Percentiles rank a stretch among this genome's conserved stretches.
Evolutionary conservation across 1,139 yeast species (phyloP).

Genomic region (Kazachstania sp.): DNA sequence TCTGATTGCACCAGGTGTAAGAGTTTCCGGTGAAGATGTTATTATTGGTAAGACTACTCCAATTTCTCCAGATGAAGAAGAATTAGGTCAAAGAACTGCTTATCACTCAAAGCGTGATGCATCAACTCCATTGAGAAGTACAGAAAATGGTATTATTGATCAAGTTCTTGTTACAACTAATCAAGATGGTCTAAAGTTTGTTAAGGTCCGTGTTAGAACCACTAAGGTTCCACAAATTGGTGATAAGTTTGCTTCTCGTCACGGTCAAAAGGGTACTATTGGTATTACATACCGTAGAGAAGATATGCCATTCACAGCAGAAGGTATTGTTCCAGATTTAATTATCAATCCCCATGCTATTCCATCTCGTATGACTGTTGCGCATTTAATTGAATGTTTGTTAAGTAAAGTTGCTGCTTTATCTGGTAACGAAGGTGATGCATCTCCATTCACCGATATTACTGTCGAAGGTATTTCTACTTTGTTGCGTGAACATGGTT

Average conservation of each 20-base stretch:
- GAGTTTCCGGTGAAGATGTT: constrained; percentile 98
- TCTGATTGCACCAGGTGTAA: constrained; percentile 92
- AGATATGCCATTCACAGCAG: constrained; percentile 97
- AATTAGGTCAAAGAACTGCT: constrained; percentile 95
- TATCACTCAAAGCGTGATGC: constrained; percentile 98
- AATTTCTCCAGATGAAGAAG: constrained; percentile 96
- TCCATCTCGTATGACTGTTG: constrained; percentile 99
- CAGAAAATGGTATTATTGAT: constrained; percentile 97
- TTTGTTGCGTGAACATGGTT: constrained; percentile 87
- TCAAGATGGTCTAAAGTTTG: constrained; percentile 96
- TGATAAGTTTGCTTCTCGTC: constrained; percentile 97
- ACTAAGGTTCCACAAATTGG: constrained; percentile 98
- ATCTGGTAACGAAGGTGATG: constrained; percentile 97
- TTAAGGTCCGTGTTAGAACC: constrained; percentile 97
- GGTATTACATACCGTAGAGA: constrained; percentile 98
- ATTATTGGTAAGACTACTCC: constrained; percentile 98
- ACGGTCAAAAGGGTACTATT: constrained; percentile 99
- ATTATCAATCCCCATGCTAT: constrained; percentile 98
- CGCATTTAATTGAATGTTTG: constrained; percentile 96
- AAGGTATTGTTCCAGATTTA: constrained; percentile 95
- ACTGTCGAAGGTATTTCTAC: constrained; percentile 95
- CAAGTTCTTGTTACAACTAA: constrained; percentile 94
- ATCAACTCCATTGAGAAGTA: constrained; percentile 90
- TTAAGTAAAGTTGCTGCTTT: constrained; percentile 90
- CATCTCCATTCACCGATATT: constrained; percentile 96